Evolutionary conservation across 495 filamentous ascomycete species (phyloP).

Genomic region (Xylaria scruposa): DNA sequence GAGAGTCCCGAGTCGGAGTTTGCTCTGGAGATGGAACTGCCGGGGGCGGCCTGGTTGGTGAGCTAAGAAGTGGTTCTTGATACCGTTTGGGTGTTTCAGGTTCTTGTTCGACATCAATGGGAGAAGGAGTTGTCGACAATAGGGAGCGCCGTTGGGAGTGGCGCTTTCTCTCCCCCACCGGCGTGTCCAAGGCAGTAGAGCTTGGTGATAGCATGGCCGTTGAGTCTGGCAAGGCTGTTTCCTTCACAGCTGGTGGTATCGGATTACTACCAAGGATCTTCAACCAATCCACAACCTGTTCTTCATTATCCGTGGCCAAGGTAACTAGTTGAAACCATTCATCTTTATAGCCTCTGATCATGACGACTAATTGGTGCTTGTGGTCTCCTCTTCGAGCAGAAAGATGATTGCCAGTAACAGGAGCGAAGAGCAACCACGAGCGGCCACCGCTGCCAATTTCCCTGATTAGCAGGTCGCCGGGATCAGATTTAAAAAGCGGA

Average conservation of each 20-base stretch:
- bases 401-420: conserved; percentile 68
- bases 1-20: conserved; percentile 41
- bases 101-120: conserved; percentile 26
- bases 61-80: conserved; percentile 30
- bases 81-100: conserved; percentile 39
- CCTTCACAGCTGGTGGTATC: conserved; percentile 66
- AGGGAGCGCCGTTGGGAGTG: conserved; percentile 34
- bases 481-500: conserved; percentile 54
- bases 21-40: conserved; percentile 37
- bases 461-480: conserved; percentile 86
- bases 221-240: conserved; percentile 29
- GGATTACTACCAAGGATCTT: conserved; percentile 79
- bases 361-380: conserved; percentile 75
- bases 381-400: conserved; percentile 81
- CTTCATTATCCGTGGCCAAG: conserved; percentile 72
- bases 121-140: conserved; percentile 31
- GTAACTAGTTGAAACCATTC: conserved; percentile 86
- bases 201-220: conserved; percentile 52
- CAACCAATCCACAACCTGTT: conserved; percentile 84
- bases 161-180: conserved; percentile 72
- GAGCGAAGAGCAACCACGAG: conserved; percentile 90
- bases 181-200: conserved; percentile 66
- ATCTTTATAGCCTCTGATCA: conserved; percentile 74
- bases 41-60: conserved; percentile 34
- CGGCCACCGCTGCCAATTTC: conserved; percentile 76